Conservation (phyloP, 306 rosid genomes). For the Cicer chorassanicum region DNA sequence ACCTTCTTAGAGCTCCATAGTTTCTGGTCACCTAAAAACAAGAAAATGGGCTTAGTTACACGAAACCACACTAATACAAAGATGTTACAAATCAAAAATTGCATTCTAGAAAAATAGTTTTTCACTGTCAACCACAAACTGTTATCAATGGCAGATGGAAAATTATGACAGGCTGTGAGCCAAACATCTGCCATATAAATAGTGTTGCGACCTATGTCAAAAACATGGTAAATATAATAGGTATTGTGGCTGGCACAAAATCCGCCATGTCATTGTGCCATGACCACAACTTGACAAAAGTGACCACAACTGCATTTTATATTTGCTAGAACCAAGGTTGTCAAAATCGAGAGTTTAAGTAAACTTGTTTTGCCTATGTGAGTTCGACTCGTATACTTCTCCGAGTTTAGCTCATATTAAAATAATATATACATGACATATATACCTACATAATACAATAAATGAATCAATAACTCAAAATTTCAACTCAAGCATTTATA, state of each 20-base stretch:
- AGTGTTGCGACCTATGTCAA: not conserved
- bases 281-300: not conserved
- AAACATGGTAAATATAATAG: not conserved
- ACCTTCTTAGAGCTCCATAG: slow-evolving; percentile 90
- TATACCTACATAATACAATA: too few species aligned
- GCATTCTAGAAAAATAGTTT: slow-evolving; percentile 12
- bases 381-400: too few species aligned
- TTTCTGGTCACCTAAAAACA: slow-evolving; percentile 77
- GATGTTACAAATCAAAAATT: slow-evolving; percentile 15
- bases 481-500: too few species aligned
- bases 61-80: slow-evolving; percentile 15
- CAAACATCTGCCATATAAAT: not conserved
- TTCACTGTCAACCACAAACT: slow-evolving; percentile 19
- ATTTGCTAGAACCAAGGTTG: not conserved
- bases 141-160: not conserved
- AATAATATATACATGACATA: too few species aligned
- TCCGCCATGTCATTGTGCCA: not conserved
- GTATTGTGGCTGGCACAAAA: not conserved
- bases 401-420: too few species aligned
- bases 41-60: slow-evolving; percentile 37
- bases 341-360: too few species aligned
- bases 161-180: not conserved
- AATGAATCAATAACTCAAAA: too few species aligned
- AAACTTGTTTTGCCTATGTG: too few species aligned
- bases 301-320: slow-evolving; percentile 15